Evolutionary conservation across 2,329 filamentous ascomycete genomes (phyloP), one percentile per base, ranked within the genome.

Genomic region (Apiospora kogelbergensis): DNA sequence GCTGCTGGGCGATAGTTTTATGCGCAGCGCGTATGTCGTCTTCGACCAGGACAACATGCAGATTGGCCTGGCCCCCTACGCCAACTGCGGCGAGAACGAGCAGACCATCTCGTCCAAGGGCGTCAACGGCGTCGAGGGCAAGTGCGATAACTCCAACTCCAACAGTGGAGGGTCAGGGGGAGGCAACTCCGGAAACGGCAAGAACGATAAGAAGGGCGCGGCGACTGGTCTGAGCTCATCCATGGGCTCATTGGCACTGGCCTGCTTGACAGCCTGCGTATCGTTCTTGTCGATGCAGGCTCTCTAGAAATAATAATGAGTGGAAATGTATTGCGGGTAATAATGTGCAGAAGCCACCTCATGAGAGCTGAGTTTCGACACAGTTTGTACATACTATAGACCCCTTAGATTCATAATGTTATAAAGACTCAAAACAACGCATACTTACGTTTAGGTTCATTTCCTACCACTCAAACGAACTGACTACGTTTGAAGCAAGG

Each of bases 1-100:
- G 53, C 77, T 89, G n/a, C 80, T 89, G 15, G 87, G 87, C 15
- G 87, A 88, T 73, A 87, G 86, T 0, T 87, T 89, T 75, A 71
- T 89, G 71, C 83, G 87, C 44, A 87, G 84, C 11, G 85, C 85
- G 24, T 88, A 88, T 71, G 84, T 81, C 66, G 84, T 87, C 66
- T 86, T 87, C 67, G 86, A 88, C 72, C 81, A 86, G 69, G 82
- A 84, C 60, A 80, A 81, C 69, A 78, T 85, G 72, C 78, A 77
- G 26, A 79, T 86, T 33, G 85, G 84, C 78, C 77, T 88, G 70
- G 82, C 85, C 1, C 84, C 84, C 68, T 86, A 87, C 70, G 72
- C 76, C 42, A 85, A 86, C 79, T 88, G 85, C 75, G 65, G 65
- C 15, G n/a, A 84, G 83, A 70, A 81, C 80, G 10, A 80, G 79